Evolutionary conservation across 768 basidiomycete genomes (phyloP), one percentile per base, ranked within the genome.

Genomic region (Pulveroboletus sp.): DNA sequence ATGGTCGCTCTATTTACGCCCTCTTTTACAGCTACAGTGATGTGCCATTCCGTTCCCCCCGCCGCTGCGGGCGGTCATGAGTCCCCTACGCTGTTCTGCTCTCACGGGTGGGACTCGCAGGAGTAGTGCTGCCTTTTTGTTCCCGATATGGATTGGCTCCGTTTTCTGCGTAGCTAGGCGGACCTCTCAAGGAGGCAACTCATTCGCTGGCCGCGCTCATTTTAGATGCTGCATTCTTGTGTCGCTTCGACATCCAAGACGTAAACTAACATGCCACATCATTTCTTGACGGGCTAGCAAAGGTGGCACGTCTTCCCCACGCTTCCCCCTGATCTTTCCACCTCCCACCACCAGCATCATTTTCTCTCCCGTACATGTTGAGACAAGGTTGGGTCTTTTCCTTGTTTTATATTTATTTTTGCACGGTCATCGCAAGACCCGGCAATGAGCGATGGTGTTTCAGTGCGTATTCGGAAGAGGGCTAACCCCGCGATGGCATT

Each of bases 211-310:
- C 46, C 28, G 13, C 13, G 35, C 54, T 53, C 47, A 46, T 50
- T 56, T 51, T 49, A 26, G 45, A 37, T 14, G 39, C 32, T 32
- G 31, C 36, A 44, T 43, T 38, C 21, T 54, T 52, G 30, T 31
- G 9, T 31, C 30, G 11, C 11, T 31, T 42, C 47, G 49, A 47
- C 46, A 43, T 32, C 35, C 27, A 43, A 54, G 53, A 66, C 64
- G 64, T 65, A 65, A 65, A 59, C 31, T 47, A 47, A 49, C 62
- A 53, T 39, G 55, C 48, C 39, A 49, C 59, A 59, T 63, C 56
- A 66, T 53, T 60, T 46, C 48, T 49, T 43, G 41, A 46, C 39
- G 28, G 36, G 42, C 36, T 32, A 11, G 32, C 32, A 32, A 32
- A 32, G 32, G 32, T 10, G 41, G 43, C 58, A 49, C 43, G 59